These are phyloP conservation scores for Zopfia rhizophila DNA, from an alignment of 2,329 filamentous ascomycete genomes.

Conservation along the genomic window DNA sequence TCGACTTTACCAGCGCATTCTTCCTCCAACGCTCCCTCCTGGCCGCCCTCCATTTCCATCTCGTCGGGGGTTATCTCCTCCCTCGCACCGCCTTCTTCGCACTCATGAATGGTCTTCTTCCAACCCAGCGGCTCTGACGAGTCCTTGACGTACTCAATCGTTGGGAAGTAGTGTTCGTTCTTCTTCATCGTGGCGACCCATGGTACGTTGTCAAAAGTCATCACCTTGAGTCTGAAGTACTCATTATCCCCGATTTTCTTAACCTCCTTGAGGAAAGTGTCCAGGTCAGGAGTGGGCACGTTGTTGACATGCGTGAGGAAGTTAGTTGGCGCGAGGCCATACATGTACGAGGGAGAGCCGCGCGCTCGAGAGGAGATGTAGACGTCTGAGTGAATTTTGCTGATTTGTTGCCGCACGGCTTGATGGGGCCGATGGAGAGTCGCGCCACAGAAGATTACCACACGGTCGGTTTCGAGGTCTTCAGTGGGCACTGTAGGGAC, in stretches of 20 bases:
- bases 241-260: conserved; percentile 94
- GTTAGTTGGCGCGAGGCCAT: conserved; percentile 89
- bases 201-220: conserved; percentile 97
- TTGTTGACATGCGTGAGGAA: conserved; percentile 98
- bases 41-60: conserved; percentile 35
- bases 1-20: no score
- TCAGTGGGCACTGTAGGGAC: conserved; percentile 88
- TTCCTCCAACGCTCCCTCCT: conserved; percentile 4
- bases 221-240: conserved; percentile 96
- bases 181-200: conserved; percentile 99
- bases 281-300: conserved; percentile 81
- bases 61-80: conserved; percentile 43
- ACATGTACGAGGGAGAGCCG: conserved; percentile 50
- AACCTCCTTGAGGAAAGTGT: conserved; percentile 82
- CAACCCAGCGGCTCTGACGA: conserved; percentile 62
- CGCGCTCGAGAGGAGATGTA: conserved; percentile 83
- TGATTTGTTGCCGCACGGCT: conserved; percentile 96
- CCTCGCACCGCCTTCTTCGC: conserved; percentile 50
- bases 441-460: conserved; percentile 94
- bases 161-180: conserved; percentile 93
- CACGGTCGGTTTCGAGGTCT: conserved; percentile 90
- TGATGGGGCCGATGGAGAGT: conserved; percentile 94
- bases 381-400: conserved; percentile 93
- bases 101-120: conserved; percentile 67
- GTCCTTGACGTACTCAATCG: conserved; percentile 72